Base-by-base conservation (phyloP, 768 basidiomycete genomes). In the Psilocybe cubensis region DNA sequence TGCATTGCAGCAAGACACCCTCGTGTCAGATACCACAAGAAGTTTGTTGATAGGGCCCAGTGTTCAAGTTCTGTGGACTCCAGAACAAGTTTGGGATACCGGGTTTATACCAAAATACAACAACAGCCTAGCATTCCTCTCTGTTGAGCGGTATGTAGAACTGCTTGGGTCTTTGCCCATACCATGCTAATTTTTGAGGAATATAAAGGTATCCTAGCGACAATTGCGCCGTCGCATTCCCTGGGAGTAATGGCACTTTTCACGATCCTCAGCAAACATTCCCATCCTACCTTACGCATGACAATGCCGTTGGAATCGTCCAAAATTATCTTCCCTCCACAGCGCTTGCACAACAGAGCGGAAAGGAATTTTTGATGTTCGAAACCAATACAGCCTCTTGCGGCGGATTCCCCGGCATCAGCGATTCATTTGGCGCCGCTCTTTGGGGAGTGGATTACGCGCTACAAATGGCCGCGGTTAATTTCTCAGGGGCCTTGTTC, bases 311-410 rank as follows among this genome's bases (percentile, higher is more conserved):
- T 41, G 68, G 57, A 25, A 73, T 92, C 29, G 78, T 87, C n/a
- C 57, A 63, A 0, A 72, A 74, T 18, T 92, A 89, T 69, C 63
- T 85, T n/a, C 76, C 74, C 54, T 81, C 83, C 0, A 77, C 84
- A 0, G 59, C 57, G 52, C 76, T 77, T n/a, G 83, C 84, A 1
- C 73, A 76, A 49, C 68, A 66, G 0, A 72, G 72, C 25, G 70
- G 73, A 0, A 79, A 82, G 63, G 76, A 78, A 17, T 69, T 89
- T 40, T 63, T 87, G 48, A 87, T 89, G 86, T 79, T 89, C 61
- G 88, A 91, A 68, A 88, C 85, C 17, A 89, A 89, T 63, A 83
- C 84, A 0, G 87, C 85, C 1, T 84, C 83, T 25, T 89, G 87
- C 68, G 86, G 86, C 68, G 87, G 87, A 20, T 88, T 88, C 64